Base-by-base conservation (phyloP, 2,329 filamentous ascomycete species). In the Diaporthe nobilis region DNA sequence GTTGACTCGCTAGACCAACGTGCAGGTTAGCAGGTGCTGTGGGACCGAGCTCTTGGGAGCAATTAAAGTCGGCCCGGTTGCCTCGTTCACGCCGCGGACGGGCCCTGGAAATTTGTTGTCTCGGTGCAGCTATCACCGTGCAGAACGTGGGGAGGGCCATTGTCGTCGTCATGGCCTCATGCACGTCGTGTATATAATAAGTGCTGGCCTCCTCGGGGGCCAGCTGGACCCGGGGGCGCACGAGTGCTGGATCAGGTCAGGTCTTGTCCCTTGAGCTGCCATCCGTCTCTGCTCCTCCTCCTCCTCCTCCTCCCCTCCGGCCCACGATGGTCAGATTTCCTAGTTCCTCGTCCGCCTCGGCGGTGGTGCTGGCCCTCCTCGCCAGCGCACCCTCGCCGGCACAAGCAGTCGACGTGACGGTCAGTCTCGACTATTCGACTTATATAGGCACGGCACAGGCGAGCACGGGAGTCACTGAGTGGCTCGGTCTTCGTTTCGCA, bases 401-500 rank as follows among this genome's bases (percentile, higher is more conserved):
- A 44, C 55, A 20, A 22, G 75, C 75, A 17, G 75, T 77, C 17
- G 61, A 75, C 31, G 47, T 51, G n/a, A 71, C 60, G 1, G 75
- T 77, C 44, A 37, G 25, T 15, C 55, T 77, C 37, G 51, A 77
- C 47, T 77, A 77, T 49, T 77, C 75, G 44, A 77, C 75, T 37
- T 77, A 77, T 51, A 60, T 75, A 13, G 75, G 75, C 70, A 75
- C 75, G 13, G 75, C 55, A 39, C 73, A 75, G 28, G n/a, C 57
- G 10, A 70, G 47, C 31, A 77, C 73, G 8, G 73, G 75, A 34
- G 70, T 77, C 31, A 75, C 75, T 3, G 53, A 77, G 49, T 77
- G 75, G 93, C 87, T 94, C 8, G 94, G 93, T 1, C 90, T 96
- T 77, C 90, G 93, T 60, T 96, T 91, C 84, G 94, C 93, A 4